These are phyloP conservation scores for Nitzschia putrida DNA, from an alignment of 108 stramenopile species.

Conservation along the genomic window DNA sequence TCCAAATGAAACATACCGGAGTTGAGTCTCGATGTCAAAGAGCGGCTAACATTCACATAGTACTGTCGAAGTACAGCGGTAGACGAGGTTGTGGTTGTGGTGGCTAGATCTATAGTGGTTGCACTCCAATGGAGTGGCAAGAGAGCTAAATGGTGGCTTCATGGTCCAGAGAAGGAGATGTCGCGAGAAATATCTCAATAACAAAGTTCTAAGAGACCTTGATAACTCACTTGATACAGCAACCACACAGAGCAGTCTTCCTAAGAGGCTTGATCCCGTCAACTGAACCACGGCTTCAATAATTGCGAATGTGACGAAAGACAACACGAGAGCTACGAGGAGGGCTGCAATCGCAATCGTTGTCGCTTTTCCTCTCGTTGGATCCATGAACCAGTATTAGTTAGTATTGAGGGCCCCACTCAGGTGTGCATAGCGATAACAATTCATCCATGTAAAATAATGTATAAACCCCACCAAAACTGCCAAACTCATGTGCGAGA, in stretches of 20 bases:
- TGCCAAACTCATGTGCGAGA: constrained; percentile 52
- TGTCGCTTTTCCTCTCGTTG: constrained; percentile 53
- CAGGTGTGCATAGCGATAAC: constrained; percentile 4
- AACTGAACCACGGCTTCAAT: constrained; percentile 13
- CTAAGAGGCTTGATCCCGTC: not conserved
- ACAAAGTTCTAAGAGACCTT: not conserved
- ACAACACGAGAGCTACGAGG: constrained; percentile 36
- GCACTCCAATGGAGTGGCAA: too few species aligned
- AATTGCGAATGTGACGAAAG: constrained; percentile 49
- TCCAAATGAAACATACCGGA: too few species aligned
- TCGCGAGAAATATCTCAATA: too few species aligned
- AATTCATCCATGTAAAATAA: constrained; percentile 54
- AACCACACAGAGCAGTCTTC: not conserved
- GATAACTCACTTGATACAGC: constrained; percentile 8
- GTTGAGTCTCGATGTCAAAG: too few species aligned
- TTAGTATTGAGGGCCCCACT: constrained; percentile 53
- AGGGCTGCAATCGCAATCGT: constrained; percentile 51
- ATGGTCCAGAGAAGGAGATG: too few species aligned
- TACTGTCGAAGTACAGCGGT: too few species aligned
- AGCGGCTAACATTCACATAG: too few species aligned
- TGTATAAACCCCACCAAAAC: constrained; percentile 52
- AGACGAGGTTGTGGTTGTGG: too few species aligned
- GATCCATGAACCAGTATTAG: constrained; percentile 69
- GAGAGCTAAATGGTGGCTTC: too few species aligned
- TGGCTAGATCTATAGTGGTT: too few species aligned